These are phyloP conservation scores for Neurospora sp. DNA, from an alignment of 495 filamentous ascomycete genomes.

Conservation along the genomic window DNA sequence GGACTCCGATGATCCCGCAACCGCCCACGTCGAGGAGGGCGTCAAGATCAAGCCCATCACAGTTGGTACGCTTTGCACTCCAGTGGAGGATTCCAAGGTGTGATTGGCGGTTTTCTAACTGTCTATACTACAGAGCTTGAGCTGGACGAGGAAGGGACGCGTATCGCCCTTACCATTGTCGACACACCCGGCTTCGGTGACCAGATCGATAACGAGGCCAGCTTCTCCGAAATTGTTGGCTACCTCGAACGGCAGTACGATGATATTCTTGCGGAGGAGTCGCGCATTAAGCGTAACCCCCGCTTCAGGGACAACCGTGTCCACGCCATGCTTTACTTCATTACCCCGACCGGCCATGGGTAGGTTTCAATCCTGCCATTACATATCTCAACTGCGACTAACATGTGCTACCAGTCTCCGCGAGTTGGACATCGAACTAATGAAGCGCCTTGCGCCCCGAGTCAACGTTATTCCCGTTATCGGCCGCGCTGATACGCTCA, in stretches of 20 bases:
- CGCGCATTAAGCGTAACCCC: slow-evolving; percentile 99
- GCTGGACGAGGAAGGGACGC: slow-evolving; percentile 94
- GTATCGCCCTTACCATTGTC: slow-evolving; percentile 95
- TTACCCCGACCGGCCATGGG: slow-evolving; percentile 96
- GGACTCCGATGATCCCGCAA: slow-evolving; percentile 79
- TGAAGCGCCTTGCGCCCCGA: slow-evolving; percentile 96
- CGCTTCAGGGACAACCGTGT: slow-evolving; percentile 98
- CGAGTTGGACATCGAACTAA: slow-evolving; percentile 97
- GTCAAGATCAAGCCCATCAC: slow-evolving; percentile 98
- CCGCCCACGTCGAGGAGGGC: slow-evolving; percentile 89
- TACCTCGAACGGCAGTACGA: slow-evolving; percentile 99
- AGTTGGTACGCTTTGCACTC: slow-evolving; percentile 59
- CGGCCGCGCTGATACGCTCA: slow-evolving; percentile 95
- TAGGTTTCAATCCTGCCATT: slow-evolving; percentile 28
- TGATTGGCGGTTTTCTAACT: slow-evolving; percentile 10
- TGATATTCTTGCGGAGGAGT: slow-evolving; percentile 97
- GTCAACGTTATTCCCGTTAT: slow-evolving; percentile 99
- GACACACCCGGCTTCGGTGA: slow-evolving; percentile 98
- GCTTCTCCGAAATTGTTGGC: slow-evolving; percentile 93
- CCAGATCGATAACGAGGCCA: slow-evolving; percentile 98
- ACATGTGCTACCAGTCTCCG: slow-evolving; percentile 55
- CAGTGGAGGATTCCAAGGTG: not conserved
- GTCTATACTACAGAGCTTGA: slow-evolving; percentile 60
- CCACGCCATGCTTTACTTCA: slow-evolving; percentile 96
- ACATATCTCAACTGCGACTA: slow-evolving; percentile 7